Conservation (phyloP, 257 asterid genomes). For the Solanum clarkiae region DNA sequence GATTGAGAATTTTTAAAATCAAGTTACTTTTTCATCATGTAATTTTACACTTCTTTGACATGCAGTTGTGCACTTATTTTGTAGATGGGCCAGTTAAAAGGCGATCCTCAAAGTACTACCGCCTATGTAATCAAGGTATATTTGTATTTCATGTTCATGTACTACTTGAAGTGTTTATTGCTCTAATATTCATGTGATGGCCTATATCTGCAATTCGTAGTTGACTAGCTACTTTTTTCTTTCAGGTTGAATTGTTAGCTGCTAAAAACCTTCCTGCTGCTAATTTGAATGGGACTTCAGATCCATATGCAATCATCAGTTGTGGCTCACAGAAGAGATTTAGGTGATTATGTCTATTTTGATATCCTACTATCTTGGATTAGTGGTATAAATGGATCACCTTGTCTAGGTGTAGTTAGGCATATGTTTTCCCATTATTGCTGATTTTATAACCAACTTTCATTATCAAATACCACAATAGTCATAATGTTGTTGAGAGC, state of each 20-base stretch:
- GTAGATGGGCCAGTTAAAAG: slow-evolving; percentile 45
- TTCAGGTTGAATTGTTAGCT: slow-evolving; percentile 85
- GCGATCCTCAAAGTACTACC: slow-evolving; percentile 32
- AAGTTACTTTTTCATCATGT: slow-evolving; percentile 24
- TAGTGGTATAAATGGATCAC: neutral
- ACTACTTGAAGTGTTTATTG: neutral
- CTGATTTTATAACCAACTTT: neutral
- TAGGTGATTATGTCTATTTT: slow-evolving; percentile 35
- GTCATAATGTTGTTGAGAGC: neutral
- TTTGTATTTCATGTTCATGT: neutral
- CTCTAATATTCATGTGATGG: neutral
- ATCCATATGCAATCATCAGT: slow-evolving; percentile 85
- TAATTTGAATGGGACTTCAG: slow-evolving; percentile 79
- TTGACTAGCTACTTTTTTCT: neutral
- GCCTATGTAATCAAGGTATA: slow-evolving; percentile 68
- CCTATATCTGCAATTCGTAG: neutral
- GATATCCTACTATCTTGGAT: neutral
- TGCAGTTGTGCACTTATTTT: slow-evolving; percentile 82
- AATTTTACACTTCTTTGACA: slow-evolving; percentile 60
- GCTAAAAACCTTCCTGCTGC: slow-evolving; percentile 87
- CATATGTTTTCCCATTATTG: neutral
- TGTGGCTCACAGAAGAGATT: slow-evolving; percentile 79
- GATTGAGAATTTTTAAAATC: neutral
- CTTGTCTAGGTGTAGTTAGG: neutral
- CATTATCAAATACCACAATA: neutral